phyloP scores from a whole-genome alignment of 73 alveolate genomes.

The Stentor coeruleus region DNA sequence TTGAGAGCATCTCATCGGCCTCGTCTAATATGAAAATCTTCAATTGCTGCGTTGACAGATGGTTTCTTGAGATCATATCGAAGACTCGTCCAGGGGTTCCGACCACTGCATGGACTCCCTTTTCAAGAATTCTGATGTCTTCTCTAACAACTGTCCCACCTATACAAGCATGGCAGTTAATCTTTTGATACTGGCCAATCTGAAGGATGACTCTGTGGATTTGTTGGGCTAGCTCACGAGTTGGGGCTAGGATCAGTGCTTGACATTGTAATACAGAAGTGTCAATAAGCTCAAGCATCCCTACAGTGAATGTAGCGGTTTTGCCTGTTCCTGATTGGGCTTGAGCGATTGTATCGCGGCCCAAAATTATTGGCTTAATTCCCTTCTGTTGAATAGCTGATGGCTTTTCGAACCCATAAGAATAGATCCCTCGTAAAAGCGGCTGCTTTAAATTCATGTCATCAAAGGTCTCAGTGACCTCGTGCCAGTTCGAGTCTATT shows the following conservation, averaged over 20 bases:
- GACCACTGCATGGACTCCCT: conserved; percentile 89
- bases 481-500: conserved; percentile 21
- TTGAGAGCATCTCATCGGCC: conserved; percentile 88
- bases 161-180: conserved; percentile 80
- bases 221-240: conserved; percentile 97
- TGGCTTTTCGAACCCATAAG: conserved; percentile 94
- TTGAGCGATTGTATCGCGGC: conserved; percentile 93
- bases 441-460: conserved; percentile 1
- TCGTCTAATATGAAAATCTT: conserved; percentile 90
- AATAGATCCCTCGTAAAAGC: conserved; percentile 73
- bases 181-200: conserved; percentile 71
- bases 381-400: conserved; percentile 94
- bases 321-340: conserved; percentile 97
- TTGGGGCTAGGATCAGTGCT: conserved; percentile 97
- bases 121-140: conserved; percentile 90
- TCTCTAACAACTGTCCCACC: conserved; percentile 97
- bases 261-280: conserved; percentile 73
- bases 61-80: conserved; percentile 90
- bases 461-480: conserved; percentile 15
- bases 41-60: conserved; percentile 65
- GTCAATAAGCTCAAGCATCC: conserved; percentile 80
- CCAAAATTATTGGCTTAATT: conserved; percentile 91
- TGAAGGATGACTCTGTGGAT: conserved; percentile 56
- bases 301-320: conserved; percentile 91
- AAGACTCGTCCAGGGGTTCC: conserved; percentile 99